A percentile compares a stretch with the other conserved stretches of the same genome.
These are phyloP conservation scores for Fusarium beomiforme DNA, from an alignment of 2,329 filamentous ascomycete genomes.

Conservation along the genomic window DNA sequence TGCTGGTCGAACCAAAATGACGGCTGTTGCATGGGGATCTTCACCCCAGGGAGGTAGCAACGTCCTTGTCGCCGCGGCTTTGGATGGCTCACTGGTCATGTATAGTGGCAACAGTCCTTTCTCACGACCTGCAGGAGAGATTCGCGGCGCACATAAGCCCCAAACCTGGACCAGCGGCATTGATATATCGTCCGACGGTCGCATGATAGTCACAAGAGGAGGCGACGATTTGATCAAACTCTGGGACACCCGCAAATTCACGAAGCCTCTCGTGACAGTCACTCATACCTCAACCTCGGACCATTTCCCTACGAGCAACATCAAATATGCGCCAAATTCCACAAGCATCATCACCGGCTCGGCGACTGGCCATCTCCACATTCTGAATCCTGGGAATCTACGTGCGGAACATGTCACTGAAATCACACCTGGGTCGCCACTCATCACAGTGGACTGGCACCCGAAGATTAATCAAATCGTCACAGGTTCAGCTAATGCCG, in stretches of 20 bases:
- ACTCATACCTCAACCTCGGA: conserved; percentile 84
- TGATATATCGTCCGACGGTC: conserved; percentile 89
- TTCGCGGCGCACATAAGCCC: conserved; percentile 81
- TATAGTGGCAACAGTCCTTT: conserved; percentile 92
- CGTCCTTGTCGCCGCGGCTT: conserved; percentile 80
- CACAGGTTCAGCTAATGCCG: conserved; percentile 90
- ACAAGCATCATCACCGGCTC: conserved; percentile 91
- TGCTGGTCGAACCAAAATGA: conserved; percentile 93
- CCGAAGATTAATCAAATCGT: conserved; percentile 95
- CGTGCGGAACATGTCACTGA: conserved; percentile 85
- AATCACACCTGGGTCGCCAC: conserved; percentile 83
- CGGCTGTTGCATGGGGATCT: conserved; percentile 86
- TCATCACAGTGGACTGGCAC: conserved; percentile 92
- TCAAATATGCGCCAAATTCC: conserved; percentile 86
- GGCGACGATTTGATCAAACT: conserved; percentile 94
- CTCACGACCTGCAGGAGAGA: conserved; percentile 81
- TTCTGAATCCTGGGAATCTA: conserved; percentile 92
- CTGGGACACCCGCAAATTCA: conserved; percentile 98
- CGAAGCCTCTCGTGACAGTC: conserved; percentile 82
- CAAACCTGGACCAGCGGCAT: conserved; percentile 93
- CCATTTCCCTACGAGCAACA: conserved; percentile 85
- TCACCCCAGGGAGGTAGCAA: conserved; percentile 80
- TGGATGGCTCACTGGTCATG: conserved; percentile 92
- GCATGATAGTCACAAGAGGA: conserved; percentile 89
- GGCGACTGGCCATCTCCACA: conserved; percentile 84